These are phyloP conservation scores for Pleurotus pulmonarius DNA, from an alignment of 768 basidiomycete species.

Conservation along the genomic window DNA sequence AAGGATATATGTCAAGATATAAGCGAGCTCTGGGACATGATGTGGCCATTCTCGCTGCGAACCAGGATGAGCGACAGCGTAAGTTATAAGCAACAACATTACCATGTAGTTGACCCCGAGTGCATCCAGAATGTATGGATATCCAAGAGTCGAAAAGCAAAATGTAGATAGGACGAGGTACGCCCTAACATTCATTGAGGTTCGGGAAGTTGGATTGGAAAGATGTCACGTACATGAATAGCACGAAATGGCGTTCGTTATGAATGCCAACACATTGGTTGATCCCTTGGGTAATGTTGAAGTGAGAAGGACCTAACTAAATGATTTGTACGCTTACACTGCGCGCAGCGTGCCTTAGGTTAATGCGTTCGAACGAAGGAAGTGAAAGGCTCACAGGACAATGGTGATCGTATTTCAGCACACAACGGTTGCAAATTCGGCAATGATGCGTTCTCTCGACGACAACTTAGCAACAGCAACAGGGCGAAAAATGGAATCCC, in stretches of 20 bases:
- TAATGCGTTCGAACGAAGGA: neutral
- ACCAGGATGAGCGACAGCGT: neutral
- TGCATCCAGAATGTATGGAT: slow-evolving; percentile 50
- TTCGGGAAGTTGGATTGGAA: no score
- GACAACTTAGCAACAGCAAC: slow-evolving; percentile 7
- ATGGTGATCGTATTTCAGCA: slow-evolving; percentile 89
- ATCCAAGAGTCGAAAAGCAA: slow-evolving; percentile 62
- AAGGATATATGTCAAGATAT: slow-evolving; percentile 75
- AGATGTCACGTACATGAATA: slow-evolving; percentile 73
- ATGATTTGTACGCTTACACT: slow-evolving; percentile 33
- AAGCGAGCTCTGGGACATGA: slow-evolving; percentile 62
- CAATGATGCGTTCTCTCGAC: slow-evolving; percentile 89
- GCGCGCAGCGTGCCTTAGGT: slow-evolving; percentile 3
- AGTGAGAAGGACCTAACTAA: neutral
- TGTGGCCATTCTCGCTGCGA: slow-evolving; percentile 48
- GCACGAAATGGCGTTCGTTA: slow-evolving; percentile 93
- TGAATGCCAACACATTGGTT: slow-evolving; percentile 96
- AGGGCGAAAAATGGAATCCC: neutral
- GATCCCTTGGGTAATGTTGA: slow-evolving; percentile 58
- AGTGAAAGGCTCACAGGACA: slow-evolving; percentile 61
- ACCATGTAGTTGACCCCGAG: slow-evolving; percentile 52
- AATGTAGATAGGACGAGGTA: slow-evolving; percentile 77
- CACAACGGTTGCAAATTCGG: slow-evolving; percentile 84
- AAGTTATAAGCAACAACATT: slow-evolving; percentile 5
- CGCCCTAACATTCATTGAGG: slow-evolving; percentile 38